These are phyloP conservation scores for Globisporangium solare DNA, from an alignment of 352 stramenopile genomes.

Conservation along the genomic window DNA sequence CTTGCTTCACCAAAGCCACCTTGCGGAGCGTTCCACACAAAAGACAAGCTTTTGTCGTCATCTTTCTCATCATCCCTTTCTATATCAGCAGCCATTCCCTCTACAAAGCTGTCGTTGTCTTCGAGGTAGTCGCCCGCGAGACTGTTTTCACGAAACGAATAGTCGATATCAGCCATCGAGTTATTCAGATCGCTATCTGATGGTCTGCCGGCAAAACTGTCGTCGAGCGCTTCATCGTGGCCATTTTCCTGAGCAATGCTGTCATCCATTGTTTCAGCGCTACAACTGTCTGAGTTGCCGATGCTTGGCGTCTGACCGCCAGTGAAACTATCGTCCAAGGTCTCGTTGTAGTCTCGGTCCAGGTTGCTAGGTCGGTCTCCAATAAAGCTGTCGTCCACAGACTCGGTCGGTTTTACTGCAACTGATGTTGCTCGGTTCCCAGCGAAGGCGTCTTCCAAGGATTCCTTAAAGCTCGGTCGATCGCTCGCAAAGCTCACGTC, in stretches of 20 bases:
- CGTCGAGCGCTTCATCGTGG: not conserved
- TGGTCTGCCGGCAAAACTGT: constrained; percentile 1
- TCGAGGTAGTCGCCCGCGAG: constrained; percentile 1
- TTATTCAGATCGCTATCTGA: not conserved
- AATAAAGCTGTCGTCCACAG: constrained; percentile 2
- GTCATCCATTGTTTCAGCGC: no score
- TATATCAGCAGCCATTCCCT: not conserved
- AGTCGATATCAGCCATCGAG: constrained; percentile 1
- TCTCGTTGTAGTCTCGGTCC: not conserved
- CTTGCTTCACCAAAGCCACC: constrained; percentile 1
- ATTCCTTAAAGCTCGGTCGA: not conserved
- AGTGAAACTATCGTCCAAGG: constrained; percentile 2
- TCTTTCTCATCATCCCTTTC: not conserved
- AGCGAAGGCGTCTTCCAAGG: not conserved
- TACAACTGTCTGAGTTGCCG: no score
- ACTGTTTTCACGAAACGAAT: constrained; percentile 6
- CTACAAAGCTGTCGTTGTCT: constrained; percentile 12
- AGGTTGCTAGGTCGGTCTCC: not conserved
- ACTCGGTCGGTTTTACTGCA: not conserved
- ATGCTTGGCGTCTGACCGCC: not conserved
- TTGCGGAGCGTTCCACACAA: not conserved
- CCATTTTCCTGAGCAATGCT: not conserved
- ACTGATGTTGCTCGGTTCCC: not conserved
- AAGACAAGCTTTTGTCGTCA: not conserved
- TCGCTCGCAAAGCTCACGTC: not conserved